phyloP scores from a whole-genome alignment of 2,329 filamentous ascomycete genomes.

The Claviceps sp. region DNA sequence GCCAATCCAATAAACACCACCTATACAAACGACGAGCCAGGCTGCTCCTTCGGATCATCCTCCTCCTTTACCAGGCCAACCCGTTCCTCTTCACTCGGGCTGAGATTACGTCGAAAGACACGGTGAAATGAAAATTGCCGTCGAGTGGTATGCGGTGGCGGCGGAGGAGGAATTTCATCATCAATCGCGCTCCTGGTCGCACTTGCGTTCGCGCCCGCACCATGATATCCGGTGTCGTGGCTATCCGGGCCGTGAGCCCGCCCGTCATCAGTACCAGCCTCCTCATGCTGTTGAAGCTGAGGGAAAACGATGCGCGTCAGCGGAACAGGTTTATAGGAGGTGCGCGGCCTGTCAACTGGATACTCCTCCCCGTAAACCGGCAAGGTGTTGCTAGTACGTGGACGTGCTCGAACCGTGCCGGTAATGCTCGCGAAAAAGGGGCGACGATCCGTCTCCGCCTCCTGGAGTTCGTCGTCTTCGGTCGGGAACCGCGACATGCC shows the following conservation, averaged over 20 bases:
- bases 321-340: slow-evolving; percentile 47
- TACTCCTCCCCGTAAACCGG: slow-evolving; percentile 22
- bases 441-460: slow-evolving; percentile 32
- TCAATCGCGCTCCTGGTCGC: slow-evolving; percentile 21
- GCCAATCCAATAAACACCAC: not conserved
- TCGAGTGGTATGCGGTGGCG: slow-evolving; percentile 47
- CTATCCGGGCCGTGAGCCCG: slow-evolving; percentile 29
- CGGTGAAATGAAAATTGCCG: slow-evolving; percentile 90
- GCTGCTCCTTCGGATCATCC: not conserved
- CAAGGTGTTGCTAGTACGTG: slow-evolving; percentile 20
- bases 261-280: slow-evolving; percentile 27
- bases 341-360: slow-evolving; percentile 30
- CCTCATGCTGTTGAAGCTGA: slow-evolving; percentile 29
- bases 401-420: slow-evolving; percentile 33
- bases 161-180: slow-evolving; percentile 24
- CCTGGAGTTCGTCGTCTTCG: slow-evolving; percentile 46
- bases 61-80: slow-evolving; percentile 65
- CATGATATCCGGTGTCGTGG: slow-evolving; percentile 33
- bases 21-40: slow-evolving; percentile 1
- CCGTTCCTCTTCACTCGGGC: slow-evolving; percentile 67
- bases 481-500: slow-evolving; percentile 75
- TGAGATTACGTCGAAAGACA: slow-evolving; percentile 44
- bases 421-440: slow-evolving; percentile 41
- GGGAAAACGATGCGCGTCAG: slow-evolving; percentile 47
- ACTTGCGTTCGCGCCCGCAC: slow-evolving; percentile 28